Base-by-base conservation (phyloP, 2,329 filamentous ascomycete species). In the Neonectria ditissima region DNA sequence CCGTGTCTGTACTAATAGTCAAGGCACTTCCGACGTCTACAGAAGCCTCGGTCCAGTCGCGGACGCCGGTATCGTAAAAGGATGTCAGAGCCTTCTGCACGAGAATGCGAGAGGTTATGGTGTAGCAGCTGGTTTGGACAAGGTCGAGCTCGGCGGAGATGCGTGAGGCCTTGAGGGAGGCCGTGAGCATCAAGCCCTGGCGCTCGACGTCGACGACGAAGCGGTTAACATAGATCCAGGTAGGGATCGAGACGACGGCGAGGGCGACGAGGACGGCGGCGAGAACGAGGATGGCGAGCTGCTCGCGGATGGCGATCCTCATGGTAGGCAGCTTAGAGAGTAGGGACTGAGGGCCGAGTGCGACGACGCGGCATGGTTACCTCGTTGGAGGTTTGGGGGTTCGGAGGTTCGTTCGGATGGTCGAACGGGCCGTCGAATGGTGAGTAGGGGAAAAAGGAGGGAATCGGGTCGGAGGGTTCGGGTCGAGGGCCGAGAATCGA, bases 261-360 rank as follows among this genome's bases (percentile, higher is more conserved):
- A 97, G 86, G 57, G 91, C 90, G 61, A 92, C 81, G 61, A 97
- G 86, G 52, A 93, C 89, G 63, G 91, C 88, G 63, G 93, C 75
- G 68, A 96, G 83, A 73, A 97, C 92, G 68, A 97, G 85, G 77
- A 90, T 84, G 69, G 89, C 92, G 72, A 97, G 86, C 86, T 97
- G 94, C 81, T 94, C 90, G 70, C 93, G 88, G 74, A 97, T 97
- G 62, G 92, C 91, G 77, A 97, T 88, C 78, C 93, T 89, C 92
- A 97, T 95, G 62, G 59, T 77, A 65, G 72, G 68, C 68, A 70
- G 69, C 65, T 65, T 74, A 72, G 54, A 65, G 66, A 51, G 63
- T 62, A 65, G 59, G 60, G 63, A 57, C 51, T 50, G 59, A 65
- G 51, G 64, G 61, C 54, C 55, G 61, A 68, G 59, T 62, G 47